These are phyloP conservation scores for Globisporangium emineosum DNA, from an alignment of 352 stramenopile genomes.

Conservation along the genomic window DNA sequence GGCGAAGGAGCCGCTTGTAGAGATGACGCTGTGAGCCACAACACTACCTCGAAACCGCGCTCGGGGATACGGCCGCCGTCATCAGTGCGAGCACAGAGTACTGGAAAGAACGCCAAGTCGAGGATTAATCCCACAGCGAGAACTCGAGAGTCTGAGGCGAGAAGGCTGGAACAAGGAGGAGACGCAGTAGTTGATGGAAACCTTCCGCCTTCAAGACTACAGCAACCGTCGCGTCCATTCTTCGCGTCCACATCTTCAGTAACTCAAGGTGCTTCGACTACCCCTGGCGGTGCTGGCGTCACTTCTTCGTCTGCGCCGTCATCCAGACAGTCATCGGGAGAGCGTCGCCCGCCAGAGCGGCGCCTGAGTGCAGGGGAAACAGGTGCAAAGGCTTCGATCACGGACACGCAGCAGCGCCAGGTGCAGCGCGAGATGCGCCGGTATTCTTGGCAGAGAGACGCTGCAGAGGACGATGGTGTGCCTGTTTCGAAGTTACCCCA, in stretches of 20 bases:
- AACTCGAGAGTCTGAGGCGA: neutral
- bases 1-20: neutral
- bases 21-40: neutral
- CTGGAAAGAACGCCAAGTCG: slow-evolving; percentile 3
- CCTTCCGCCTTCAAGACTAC: slow-evolving; percentile 15
- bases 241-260: slow-evolving; percentile 19
- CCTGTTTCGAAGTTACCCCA: neutral
- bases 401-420: slow-evolving; percentile 12
- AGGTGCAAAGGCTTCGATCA: neutral
- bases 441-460: slow-evolving; percentile 11
- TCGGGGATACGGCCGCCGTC: neutral
- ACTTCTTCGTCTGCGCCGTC: neutral
- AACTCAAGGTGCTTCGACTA: neutral
- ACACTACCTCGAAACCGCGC: neutral
- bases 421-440: slow-evolving; percentile 9
- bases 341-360: neutral
- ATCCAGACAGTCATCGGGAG: neutral
- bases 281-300: neutral
- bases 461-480: neutral
- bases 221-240: slow-evolving; percentile 17
- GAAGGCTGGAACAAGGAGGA: slow-evolving; percentile 1
- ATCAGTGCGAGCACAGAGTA: neutral
- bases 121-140: neutral
- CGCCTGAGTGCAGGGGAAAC: neutral
- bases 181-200: neutral